phyloP scores from a whole-genome alignment of 2,329 filamentous ascomycete species.

The Ophiocordyceps polyrhachis-furcata region DNA sequence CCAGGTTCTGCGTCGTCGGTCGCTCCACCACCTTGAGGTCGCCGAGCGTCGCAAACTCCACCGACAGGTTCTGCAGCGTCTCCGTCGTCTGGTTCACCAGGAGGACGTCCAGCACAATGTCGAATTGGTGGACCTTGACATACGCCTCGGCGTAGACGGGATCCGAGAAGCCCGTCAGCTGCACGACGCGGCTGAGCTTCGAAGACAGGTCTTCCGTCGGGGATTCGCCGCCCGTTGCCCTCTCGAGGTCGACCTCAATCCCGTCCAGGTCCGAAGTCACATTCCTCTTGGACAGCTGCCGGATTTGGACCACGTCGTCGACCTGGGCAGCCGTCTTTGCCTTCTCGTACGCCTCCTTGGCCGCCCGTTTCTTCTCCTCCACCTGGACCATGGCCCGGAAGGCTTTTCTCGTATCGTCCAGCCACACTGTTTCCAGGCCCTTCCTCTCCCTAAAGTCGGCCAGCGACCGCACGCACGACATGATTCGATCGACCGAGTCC shows the following conservation, averaged over 20 bases:
- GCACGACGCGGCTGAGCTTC: constrained; percentile 89
- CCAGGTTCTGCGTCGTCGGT: constrained; percentile 88
- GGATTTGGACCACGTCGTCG: constrained; percentile 83
- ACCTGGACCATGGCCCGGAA: constrained; percentile 95
- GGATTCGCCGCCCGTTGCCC: constrained; percentile 80
- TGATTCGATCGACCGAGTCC: constrained; percentile 94
- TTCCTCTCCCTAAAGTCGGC: constrained; percentile 81
- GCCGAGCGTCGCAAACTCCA: constrained; percentile 95
- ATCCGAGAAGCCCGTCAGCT: constrained; percentile 95
- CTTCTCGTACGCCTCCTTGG: constrained; percentile 80
- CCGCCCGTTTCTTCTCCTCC: constrained; percentile 94
- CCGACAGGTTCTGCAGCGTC: constrained; percentile 88
- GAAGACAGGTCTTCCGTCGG: constrained; percentile 71
- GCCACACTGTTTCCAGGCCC: constrained; percentile 78
- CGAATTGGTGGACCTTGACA: constrained; percentile 96
- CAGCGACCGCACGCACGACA: constrained; percentile 87
- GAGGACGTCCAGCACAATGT: constrained; percentile 90
- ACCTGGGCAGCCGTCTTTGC: constrained; percentile 89
- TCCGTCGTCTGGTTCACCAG: constrained; percentile 95
- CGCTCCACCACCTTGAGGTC: constrained; percentile 96
- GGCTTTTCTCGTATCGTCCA: constrained; percentile 86
- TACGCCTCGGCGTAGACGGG: constrained; percentile 98
- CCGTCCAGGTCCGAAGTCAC: constrained; percentile 64
- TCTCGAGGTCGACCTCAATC: constrained; percentile 77
- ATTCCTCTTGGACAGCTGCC: constrained; percentile 87